phyloP scores from a whole-genome alignment of 345 rosid genomes.

The Murraya paniculata region DNA sequence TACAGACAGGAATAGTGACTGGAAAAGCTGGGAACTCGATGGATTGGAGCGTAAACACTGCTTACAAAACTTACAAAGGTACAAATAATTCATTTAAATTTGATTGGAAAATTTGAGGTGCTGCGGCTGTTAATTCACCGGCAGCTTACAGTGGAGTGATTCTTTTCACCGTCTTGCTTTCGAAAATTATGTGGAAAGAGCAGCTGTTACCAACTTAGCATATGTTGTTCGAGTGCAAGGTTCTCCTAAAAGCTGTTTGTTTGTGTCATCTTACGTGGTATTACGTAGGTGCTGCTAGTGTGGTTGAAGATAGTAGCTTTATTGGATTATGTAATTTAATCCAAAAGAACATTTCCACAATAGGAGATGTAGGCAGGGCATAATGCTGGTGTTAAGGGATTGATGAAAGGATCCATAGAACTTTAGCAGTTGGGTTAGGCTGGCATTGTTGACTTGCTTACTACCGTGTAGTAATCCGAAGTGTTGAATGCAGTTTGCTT shows the following conservation, averaged over 20 bases:
- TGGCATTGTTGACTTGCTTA: neutral
- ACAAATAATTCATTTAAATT: neutral
- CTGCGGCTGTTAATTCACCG: too few relatives aligned
- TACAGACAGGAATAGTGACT: slow-evolving; percentile 22
- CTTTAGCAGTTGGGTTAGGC: neutral
- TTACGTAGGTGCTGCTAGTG: neutral
- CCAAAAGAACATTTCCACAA: neutral
- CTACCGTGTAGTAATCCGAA: neutral
- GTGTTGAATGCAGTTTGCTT: neutral
- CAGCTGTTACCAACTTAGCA: too few relatives aligned
- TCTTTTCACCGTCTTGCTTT: too few relatives aligned
- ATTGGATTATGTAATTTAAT: neutral
- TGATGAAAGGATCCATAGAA: neutral
- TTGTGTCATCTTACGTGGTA: neutral
- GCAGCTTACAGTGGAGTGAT: too few relatives aligned
- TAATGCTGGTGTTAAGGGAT: neutral
- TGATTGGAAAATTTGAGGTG: neutral
- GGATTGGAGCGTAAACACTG: slow-evolving; percentile 84
- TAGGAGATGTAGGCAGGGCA: neutral
- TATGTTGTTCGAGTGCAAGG: neutral
- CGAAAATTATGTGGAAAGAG: too few relatives aligned
- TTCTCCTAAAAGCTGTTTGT: neutral
- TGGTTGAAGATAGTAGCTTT: neutral
- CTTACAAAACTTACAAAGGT: slow-evolving; percentile 86
- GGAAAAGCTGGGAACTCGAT: slow-evolving; percentile 44